Evolutionary conservation across 495 filamentous ascomycete genomes (phyloP).

Genomic region (Polyplosphaeria fusca): DNA sequence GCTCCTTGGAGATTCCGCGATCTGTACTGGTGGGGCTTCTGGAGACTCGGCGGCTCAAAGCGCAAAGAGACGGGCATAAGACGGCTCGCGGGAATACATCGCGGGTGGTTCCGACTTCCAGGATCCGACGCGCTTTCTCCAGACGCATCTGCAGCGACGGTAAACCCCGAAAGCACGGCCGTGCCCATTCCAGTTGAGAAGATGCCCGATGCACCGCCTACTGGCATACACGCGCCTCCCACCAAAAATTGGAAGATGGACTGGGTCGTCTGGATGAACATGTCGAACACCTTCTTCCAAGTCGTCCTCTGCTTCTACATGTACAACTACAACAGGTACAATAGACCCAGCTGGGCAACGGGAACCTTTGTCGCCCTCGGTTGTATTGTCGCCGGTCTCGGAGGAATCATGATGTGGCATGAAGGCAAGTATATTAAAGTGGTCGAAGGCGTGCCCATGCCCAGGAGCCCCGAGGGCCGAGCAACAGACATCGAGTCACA

Average conservation of each 20-base stretch:
- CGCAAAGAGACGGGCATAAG: constrained; percentile 54
- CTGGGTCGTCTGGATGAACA: constrained; percentile 71
- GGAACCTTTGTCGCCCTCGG: constrained; percentile 70
- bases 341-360: constrained; percentile 69
- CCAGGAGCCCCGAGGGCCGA: neutral
- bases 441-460: constrained; percentile 56
- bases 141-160: neutral
- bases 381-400: constrained; percentile 64
- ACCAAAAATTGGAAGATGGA: constrained; percentile 74
- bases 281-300: constrained; percentile 75
- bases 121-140: constrained; percentile 47
- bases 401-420: constrained; percentile 63
- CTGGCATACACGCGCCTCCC: constrained; percentile 61
- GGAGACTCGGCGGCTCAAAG: constrained; percentile 47
- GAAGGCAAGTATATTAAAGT: constrained; percentile 60
- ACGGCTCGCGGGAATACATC: constrained; percentile 63
- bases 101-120: constrained; percentile 65
- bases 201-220: constrained; percentile 56
- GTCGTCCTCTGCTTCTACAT: constrained; percentile 67
- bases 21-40: constrained; percentile 64
- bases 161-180: constrained; percentile 39
- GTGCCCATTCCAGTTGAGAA: constrained; percentile 57
- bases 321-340: constrained; percentile 68
- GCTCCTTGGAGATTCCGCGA: constrained; percentile 85
- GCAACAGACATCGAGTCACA: neutral